Conservation (phyloP, 257 asterid species). For the Forsythia suspensa region DNA sequence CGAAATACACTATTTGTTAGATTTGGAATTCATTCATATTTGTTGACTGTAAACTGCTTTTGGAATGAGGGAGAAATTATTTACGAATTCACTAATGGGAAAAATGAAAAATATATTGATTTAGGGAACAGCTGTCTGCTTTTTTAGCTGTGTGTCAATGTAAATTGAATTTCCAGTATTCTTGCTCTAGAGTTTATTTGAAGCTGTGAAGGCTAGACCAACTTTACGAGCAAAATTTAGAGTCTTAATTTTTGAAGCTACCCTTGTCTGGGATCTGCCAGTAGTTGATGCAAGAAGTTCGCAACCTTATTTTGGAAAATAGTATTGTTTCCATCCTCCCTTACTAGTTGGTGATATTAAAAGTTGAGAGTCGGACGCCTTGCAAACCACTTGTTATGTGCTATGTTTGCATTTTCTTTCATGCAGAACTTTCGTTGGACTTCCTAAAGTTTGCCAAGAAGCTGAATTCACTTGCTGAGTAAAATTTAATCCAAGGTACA, state of each 20-base stretch:
- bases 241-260: background rate
- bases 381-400: conserved; percentile 30
- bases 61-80: no score
- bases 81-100: no score
- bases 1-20: no score
- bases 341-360: background rate
- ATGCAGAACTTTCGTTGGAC: conserved; percentile 64
- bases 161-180: background rate
- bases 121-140: no score
- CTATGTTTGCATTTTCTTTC: conserved; percentile 34
- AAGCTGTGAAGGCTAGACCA: background rate
- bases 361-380: background rate
- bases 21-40: no score
- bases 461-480: conserved; percentile 56
- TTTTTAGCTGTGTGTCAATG: no score
- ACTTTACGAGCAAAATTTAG: background rate
- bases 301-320: background rate
- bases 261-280: background rate
- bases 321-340: background rate
- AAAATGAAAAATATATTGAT: no score
- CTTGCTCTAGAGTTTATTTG: background rate
- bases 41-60: no score
- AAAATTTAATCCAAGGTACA: conserved; percentile 37
- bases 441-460: conserved; percentile 55
- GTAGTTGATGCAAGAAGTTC: background rate